A percentile compares a stretch with the other conserved stretches of the same genome.
phyloP scores from a whole-genome alignment of 805 yeast genomes.

The Teunomyces lycoperdinae region DNA sequence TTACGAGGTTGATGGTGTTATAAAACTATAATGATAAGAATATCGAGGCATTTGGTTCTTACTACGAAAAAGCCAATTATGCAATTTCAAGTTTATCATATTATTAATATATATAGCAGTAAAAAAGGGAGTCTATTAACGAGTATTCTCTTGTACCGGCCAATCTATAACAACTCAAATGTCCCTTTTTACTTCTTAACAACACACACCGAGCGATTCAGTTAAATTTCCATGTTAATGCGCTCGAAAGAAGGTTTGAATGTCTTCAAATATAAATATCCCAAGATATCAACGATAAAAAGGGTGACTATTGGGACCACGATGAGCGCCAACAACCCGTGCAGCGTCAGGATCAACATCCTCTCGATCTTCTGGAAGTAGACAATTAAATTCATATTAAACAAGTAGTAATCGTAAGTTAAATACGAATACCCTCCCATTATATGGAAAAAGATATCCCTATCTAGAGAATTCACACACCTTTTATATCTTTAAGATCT shows the following conservation, averaged over 20 bases:
- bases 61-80: neutral
- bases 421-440: neutral
- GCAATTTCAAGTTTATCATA: neutral
- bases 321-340: conserved; percentile 6
- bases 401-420: neutral
- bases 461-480: neutral
- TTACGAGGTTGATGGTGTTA: no score
- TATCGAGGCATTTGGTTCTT: no score
- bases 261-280: conserved; percentile 6
- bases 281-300: conserved; percentile 5
- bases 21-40: no score
- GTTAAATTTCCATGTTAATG: neutral
- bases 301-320: conserved; percentile 2
- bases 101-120: neutral
- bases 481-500: neutral
- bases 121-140: neutral
- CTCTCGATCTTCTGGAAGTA: conserved; percentile 4
- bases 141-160: neutral
- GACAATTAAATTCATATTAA: conserved; percentile 3
- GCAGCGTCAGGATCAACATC: conserved; percentile 7
- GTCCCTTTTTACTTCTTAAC: neutral
- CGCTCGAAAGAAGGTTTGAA: conserved; percentile 1
- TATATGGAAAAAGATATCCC: neutral
- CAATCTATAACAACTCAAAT: neutral
- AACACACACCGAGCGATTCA: neutral